Evolutionary conservation across 2,329 filamentous ascomycete species (phyloP).

Genomic region (Daldinia sp.): DNA sequence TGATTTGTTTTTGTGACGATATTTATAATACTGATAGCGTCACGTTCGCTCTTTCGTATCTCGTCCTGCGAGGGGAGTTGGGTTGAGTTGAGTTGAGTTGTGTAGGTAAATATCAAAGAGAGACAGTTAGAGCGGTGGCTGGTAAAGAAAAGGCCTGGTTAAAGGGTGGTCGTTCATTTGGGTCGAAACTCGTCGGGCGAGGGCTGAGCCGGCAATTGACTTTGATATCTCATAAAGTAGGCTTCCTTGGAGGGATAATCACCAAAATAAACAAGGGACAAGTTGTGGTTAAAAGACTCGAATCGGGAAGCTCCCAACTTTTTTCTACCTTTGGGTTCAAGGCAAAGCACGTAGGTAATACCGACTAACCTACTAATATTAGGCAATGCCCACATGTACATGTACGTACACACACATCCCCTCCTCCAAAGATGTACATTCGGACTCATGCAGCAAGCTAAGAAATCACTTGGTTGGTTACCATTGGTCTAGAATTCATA

Average conservation of each 20-base stretch:
- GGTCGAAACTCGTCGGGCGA: background rate
- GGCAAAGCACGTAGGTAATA: too few species aligned
- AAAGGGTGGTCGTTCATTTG: slow-evolving; percentile 16
- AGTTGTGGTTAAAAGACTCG: background rate
- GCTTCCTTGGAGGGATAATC: background rate
- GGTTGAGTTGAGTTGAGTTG: too few species aligned
- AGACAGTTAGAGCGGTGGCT: slow-evolving; percentile 12
- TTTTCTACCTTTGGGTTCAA: background rate
- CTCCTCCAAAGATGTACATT: too few species aligned
- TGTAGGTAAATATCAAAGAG: background rate
- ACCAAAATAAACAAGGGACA: background rate
- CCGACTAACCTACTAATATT: too few species aligned
- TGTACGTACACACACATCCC: too few species aligned
- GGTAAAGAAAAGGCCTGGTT: background rate
- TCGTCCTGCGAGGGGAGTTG: slow-evolving; percentile 3
- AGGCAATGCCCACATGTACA: background rate
- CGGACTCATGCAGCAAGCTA: background rate
- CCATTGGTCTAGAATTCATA: slow-evolving; percentile 4
- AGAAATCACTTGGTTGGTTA: background rate
- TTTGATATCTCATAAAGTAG: background rate
- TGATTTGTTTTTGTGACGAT: background rate
- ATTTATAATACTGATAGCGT: background rate
- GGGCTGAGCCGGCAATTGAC: background rate
- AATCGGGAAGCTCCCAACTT: slow-evolving; percentile 2
- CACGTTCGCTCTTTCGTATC: background rate